phyloP scores from a whole-genome alignment of 305 asterid species.

The Solanum aculeatissimum region DNA sequence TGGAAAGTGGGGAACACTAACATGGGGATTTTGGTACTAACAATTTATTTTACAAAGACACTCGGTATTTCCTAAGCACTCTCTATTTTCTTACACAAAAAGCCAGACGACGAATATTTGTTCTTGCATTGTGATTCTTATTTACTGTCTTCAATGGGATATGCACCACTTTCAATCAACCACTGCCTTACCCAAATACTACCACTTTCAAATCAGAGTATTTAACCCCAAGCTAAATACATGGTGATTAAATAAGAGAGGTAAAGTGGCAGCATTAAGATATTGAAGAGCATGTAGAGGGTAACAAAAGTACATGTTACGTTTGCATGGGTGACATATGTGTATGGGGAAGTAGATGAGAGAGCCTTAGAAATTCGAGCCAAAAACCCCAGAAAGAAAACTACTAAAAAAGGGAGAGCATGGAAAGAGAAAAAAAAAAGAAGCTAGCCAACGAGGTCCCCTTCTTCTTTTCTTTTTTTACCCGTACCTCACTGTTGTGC shows the following conservation, averaged over 20 bases:
- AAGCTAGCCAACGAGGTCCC: neutral
- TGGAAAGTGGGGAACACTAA: neutral
- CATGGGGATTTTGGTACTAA: neutral
- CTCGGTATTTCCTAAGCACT: neutral
- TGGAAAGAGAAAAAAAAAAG: neutral
- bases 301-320: neutral
- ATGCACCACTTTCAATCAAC: neutral
- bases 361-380: neutral
- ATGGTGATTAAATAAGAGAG: neutral
- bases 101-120: conserved; percentile 1
- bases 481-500: neutral
- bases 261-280: neutral
- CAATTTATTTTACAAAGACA: neutral
- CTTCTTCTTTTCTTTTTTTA: neutral
- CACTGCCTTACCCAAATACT: too few relatives aligned
- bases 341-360: conserved; percentile 1
- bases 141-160: neutral
- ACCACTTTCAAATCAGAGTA: neutral
- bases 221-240: neutral
- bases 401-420: neutral
- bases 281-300: too few relatives aligned
- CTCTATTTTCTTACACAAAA: neutral
- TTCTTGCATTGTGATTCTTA: neutral
- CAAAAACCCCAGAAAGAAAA: neutral
- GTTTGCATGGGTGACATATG: conserved; percentile 1